phyloP scores from a whole-genome alignment of 2,329 filamentous ascomycete species.

The Triangularia setosa region DNA sequence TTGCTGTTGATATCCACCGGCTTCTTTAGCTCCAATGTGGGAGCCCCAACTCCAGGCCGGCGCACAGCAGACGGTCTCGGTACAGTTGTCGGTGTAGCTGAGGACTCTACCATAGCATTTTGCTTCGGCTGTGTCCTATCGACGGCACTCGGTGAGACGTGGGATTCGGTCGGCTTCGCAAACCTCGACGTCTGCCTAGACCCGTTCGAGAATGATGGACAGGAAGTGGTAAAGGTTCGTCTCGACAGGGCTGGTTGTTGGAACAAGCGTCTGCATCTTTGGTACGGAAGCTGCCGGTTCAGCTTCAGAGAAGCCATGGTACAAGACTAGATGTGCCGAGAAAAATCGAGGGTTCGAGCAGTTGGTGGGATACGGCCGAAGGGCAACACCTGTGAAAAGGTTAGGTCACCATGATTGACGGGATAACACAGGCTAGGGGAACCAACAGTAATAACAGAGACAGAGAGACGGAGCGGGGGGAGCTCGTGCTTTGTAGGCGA shows the following conservation, averaged over 20 bases:
- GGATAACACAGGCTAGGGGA: background rate
- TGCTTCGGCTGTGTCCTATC: background rate
- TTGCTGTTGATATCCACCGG: slow-evolving; percentile 32
- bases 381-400: background rate
- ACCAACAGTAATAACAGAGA: background rate
- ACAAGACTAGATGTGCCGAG: background rate
- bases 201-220: background rate
- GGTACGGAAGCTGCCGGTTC: background rate
- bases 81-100: background rate
- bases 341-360: background rate
- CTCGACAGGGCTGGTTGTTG: background rate
- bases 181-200: background rate
- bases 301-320: background rate
- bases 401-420: background rate
- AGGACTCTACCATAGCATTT: background rate
- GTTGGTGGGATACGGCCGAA: background rate
- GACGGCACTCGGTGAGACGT: background rate
- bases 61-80: background rate
- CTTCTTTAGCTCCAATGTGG: slow-evolving; percentile 13
- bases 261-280: background rate
- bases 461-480: background rate
- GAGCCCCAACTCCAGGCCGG: background rate
- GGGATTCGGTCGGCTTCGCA: background rate
- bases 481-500: background rate
- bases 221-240: background rate